Conservation (phyloP, 2,329 filamentous ascomycete species). For the Neofusicoccum laricinum region DNA sequence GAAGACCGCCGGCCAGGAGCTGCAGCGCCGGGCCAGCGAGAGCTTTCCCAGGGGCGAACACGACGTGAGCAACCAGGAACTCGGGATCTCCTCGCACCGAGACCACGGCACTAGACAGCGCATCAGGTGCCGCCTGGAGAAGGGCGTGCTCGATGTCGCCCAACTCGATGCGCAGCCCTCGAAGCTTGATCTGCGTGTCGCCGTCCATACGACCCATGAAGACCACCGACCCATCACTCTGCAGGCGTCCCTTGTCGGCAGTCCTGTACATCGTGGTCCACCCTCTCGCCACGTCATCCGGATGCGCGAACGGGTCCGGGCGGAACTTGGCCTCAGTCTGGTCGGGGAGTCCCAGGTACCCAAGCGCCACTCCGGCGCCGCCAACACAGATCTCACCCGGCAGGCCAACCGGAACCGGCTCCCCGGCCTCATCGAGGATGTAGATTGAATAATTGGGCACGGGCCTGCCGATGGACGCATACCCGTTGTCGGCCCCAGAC, state of each 20-base stretch:
- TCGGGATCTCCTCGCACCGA: slow-evolving; percentile 22
- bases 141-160: slow-evolving; percentile 38
- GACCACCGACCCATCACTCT: slow-evolving; percentile 33
- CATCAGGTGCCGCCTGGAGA: slow-evolving; percentile 23
- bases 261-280: slow-evolving; percentile 35
- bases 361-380: slow-evolving; percentile 35
- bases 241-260: slow-evolving; percentile 40
- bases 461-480: slow-evolving; percentile 26
- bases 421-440: slow-evolving; percentile 40
- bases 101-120: slow-evolving; percentile 28
- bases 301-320: not conserved
- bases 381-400: slow-evolving; percentile 45
- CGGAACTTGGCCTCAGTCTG: slow-evolving; percentile 21
- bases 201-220: slow-evolving; percentile 22
- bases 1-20: slow-evolving; percentile 23
- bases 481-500: slow-evolving; percentile 22
- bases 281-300: slow-evolving; percentile 5
- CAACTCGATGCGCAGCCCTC: slow-evolving; percentile 40
- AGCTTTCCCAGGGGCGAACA: too few relatives aligned
- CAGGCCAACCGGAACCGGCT: slow-evolving; percentile 39
- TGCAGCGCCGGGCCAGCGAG: not conserved
- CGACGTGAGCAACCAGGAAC: slow-evolving; percentile 19
- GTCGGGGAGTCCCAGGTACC: slow-evolving; percentile 33
- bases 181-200: slow-evolving; percentile 29
- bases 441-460: slow-evolving; percentile 38